Evolutionary conservation across 257 asterid species (phyloP), one percentile per base, ranked within the genome.

Genomic region (Solanum okadae): DNA sequence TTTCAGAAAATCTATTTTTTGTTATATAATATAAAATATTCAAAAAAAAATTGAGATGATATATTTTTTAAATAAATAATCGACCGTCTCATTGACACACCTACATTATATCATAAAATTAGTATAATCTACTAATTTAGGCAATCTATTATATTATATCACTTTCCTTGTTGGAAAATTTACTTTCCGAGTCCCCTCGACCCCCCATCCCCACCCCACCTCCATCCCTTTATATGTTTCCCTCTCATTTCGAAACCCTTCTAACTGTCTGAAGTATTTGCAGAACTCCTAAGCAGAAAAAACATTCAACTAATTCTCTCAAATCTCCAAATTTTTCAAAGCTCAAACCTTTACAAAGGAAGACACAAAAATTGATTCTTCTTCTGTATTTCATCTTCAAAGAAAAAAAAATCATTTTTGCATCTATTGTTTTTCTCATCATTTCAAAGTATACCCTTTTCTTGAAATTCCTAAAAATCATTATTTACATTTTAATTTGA

Each of bases 371-470:
- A 2, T 52, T 16, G 63, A 16, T 52, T 52, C 22, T 5, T 52
- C n/a, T 25, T 67, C 22, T 67, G 15, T 16, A 67, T 25, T 67
- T 25, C 75, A 67, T 10, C 20, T 67, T 31, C 20, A n/a, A 11
- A 25, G 6, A 11, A n/a, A 65, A 22, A 20, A 49, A 49, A 49
- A 49, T 15, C 63, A 16, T 52, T 67, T 61, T n/a, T 25, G 18
- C 27, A 27, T 25, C 8, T 25, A 15, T 67, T 67, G 73, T 90
- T 90, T 91, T 91, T 91, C 86, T 61, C 91, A 91, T 77, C 75
- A 75, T 16, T 85, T 86, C 65, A 35, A 75, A 20, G 9, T 1
- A 75, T 4, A 75, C 52, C 16, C 22, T 8, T 75, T 61, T 73
- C 42, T 61, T 87, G 89, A 49, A 85, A 46, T 13, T 22, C 20